phyloP scores from a whole-genome alignment of 306 rosid species.

The Cajanus cajan region DNA sequence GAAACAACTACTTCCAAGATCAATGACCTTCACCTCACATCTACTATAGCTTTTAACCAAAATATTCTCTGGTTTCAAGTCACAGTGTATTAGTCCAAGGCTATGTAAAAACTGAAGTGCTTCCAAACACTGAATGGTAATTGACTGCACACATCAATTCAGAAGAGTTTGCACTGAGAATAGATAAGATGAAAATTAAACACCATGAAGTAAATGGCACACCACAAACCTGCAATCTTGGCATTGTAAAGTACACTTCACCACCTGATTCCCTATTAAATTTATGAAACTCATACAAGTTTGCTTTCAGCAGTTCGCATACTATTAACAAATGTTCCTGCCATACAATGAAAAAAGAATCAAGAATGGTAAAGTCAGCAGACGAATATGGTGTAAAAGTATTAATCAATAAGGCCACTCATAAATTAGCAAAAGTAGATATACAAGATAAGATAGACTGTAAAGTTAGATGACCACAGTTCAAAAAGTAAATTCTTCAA shows the following conservation, averaged over 20 bases:
- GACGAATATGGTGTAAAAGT: not conserved
- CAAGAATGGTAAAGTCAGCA: not conserved
- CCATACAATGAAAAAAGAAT: slow-evolving; percentile 18
- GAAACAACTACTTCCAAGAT: slow-evolving; percentile 94
- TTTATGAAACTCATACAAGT: slow-evolving; percentile 86
- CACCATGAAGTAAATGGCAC: slow-evolving; percentile 28
- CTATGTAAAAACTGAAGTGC: slow-evolving; percentile 81
- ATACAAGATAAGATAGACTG: not conserved
- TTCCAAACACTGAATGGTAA: slow-evolving; percentile 85
- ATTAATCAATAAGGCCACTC: not conserved
- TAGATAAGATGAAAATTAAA: not conserved
- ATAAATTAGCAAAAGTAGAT: not conserved
- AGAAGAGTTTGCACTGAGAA: slow-evolving; percentile 16
- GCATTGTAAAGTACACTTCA: slow-evolving; percentile 94
- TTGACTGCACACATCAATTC: slow-evolving; percentile 60
- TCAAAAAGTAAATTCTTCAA: not conserved
- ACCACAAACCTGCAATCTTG: slow-evolving; percentile 78
- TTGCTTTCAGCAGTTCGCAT: slow-evolving; percentile 89
- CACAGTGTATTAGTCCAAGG: slow-evolving; percentile 86
- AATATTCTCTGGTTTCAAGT: slow-evolving; percentile 90
- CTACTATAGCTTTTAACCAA: slow-evolving; percentile 91
- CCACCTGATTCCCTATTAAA: slow-evolving; percentile 95
- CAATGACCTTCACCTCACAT: slow-evolving; percentile 95
- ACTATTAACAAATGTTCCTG: slow-evolving; percentile 90
- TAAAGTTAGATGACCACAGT: not conserved